phyloP scores from a whole-genome alignment of 257 asterid species.

The Solanum chiquidenum region DNA sequence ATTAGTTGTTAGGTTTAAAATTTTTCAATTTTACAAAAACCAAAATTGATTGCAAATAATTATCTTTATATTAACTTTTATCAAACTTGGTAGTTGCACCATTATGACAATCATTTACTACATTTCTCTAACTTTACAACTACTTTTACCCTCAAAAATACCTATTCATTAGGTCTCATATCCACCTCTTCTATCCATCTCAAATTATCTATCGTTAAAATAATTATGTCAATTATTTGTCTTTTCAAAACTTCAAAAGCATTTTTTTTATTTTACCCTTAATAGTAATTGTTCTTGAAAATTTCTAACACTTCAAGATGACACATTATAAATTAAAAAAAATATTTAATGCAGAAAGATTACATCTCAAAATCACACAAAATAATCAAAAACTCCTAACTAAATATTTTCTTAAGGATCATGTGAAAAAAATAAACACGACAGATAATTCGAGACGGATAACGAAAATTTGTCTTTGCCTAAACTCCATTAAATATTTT shows the following conservation, averaged over 20 bases:
- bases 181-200: background rate
- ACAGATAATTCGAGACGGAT: background rate
- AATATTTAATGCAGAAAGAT: background rate
- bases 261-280: background rate
- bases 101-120: background rate
- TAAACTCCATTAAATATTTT: rapidly evolving
- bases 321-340: background rate
- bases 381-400: background rate
- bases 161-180: background rate
- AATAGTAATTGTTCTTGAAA: background rate
- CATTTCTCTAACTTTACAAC: background rate
- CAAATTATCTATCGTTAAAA: background rate
- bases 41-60: background rate
- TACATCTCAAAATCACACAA: background rate
- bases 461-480: background rate
- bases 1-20: background rate
- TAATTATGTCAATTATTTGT: background rate
- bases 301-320: background rate
- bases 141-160: background rate
- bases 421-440: background rate
- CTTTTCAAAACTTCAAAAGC: background rate
- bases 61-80: background rate
- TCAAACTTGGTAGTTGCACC: background rate
- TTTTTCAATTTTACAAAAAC: background rate
- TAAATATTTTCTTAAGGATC: background rate